Percentiles rank a stretch among this genome's conserved stretches.
phyloP scores from a whole-genome alignment of 1,139 yeast species.

The Nakaseomyces uthaithaninus region DNA sequence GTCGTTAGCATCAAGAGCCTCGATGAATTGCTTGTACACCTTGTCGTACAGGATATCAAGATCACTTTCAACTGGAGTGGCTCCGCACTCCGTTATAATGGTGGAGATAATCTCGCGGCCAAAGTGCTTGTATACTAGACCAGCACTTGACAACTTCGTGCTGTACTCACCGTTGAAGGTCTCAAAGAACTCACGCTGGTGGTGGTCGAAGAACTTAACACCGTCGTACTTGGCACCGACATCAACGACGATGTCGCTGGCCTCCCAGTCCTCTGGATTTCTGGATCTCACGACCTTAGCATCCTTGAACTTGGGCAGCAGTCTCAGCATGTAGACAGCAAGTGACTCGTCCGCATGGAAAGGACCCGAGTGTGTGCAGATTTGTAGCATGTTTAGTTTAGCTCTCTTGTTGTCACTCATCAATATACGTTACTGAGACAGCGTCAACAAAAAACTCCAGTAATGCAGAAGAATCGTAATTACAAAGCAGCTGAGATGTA shows the following conservation, averaged over 20 bases:
- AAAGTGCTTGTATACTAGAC: slow-evolving; percentile 84
- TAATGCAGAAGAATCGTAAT: no score
- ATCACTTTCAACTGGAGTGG: slow-evolving; percentile 33
- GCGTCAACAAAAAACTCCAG: no score
- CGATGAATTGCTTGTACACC: slow-evolving; percentile 77
- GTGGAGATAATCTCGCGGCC: slow-evolving; percentile 67
- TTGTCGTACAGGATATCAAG: slow-evolving; percentile 61
- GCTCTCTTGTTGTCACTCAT: slow-evolving; percentile 18
- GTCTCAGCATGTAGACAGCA: slow-evolving; percentile 78
- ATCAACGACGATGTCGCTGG: slow-evolving; percentile 87
- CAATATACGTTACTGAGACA: neutral
- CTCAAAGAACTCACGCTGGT: slow-evolving; percentile 74
- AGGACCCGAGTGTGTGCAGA: slow-evolving; percentile 90
- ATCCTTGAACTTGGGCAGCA: slow-evolving; percentile 59
- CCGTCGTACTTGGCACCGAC: slow-evolving; percentile 93
- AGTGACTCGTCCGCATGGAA: slow-evolving; percentile 98
- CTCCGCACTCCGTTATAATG: slow-evolving; percentile 35
- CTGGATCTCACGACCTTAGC: slow-evolving; percentile 76
- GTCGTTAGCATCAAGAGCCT: slow-evolving; percentile 92
- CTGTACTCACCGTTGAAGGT: slow-evolving; percentile 50
- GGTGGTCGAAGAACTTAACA: slow-evolving; percentile 85
- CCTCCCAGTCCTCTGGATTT: slow-evolving; percentile 73
- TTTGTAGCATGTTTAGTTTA: slow-evolving; percentile 34
- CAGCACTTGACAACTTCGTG: slow-evolving; percentile 90
- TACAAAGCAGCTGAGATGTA: neutral